Conservation (phyloP, 2,329 filamentous ascomycete genomes). For the Pseudofabraea citricarpa region DNA sequence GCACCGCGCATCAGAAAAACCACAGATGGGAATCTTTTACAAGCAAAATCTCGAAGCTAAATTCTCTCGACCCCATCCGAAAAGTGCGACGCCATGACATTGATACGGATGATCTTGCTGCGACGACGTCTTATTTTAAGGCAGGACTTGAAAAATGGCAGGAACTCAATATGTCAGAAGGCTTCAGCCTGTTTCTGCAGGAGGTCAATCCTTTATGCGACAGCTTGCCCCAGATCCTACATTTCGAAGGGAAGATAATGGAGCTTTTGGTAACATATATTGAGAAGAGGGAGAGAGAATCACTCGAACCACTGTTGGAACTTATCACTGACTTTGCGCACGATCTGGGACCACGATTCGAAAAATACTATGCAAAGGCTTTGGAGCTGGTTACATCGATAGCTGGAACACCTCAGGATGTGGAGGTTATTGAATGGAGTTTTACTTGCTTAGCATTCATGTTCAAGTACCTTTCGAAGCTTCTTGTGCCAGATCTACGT, state of each 20-base stretch:
- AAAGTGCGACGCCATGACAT: constrained; percentile 81
- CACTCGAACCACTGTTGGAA: constrained; percentile 79
- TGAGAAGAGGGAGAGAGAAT: constrained; percentile 69
- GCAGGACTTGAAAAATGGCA: constrained; percentile 81
- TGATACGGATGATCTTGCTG: constrained; percentile 70
- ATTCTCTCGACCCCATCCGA: constrained; percentile 84
- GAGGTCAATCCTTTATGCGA: constrained; percentile 76
- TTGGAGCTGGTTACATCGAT: constrained; percentile 73
- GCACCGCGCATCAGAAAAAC: constrained; percentile 72
- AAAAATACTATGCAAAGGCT: constrained; percentile 76
- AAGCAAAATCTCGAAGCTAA: constrained; percentile 83
- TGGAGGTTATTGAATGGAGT: constrained; percentile 95
- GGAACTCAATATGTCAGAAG: constrained; percentile 83
- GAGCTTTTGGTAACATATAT: constrained; percentile 72
- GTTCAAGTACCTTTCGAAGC: constrained; percentile 91
- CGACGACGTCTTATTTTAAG: constrained; percentile 81
- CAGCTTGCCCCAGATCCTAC: constrained; percentile 84
- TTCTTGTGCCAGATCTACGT: constrained; percentile 79
- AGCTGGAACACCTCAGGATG: constrained; percentile 70
- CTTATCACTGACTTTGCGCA: constrained; percentile 93
- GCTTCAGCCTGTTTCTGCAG: constrained; percentile 72
- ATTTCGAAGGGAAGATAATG: constrained; percentile 86
- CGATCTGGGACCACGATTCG: constrained; percentile 81
- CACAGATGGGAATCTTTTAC: constrained; percentile 92
- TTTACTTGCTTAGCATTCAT: constrained; percentile 92